Conservation (phyloP, 495 filamentous ascomycete species). For the Talaromyces thailandensis region DNA sequence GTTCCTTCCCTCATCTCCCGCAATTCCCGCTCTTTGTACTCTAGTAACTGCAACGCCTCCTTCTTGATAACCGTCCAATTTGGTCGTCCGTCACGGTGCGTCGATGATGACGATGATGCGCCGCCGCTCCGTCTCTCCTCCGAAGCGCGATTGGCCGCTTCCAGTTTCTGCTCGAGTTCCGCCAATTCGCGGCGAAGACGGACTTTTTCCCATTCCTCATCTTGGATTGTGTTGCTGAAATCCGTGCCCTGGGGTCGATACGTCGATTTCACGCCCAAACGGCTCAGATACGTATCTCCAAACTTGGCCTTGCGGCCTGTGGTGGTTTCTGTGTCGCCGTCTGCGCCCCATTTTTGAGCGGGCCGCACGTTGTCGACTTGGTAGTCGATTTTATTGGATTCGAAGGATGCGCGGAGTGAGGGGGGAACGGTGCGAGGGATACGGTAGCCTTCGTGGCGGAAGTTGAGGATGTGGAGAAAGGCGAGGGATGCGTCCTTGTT, state of each 20-base stretch:
- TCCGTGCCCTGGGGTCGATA: constrained; percentile 73
- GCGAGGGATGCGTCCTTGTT: constrained; percentile 91
- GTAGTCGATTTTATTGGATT: constrained; percentile 92
- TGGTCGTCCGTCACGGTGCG: constrained; percentile 36
- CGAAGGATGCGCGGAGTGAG: constrained; percentile 81
- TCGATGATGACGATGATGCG: constrained; percentile 34
- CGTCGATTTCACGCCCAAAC: constrained; percentile 68
- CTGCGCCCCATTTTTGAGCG: constrained; percentile 57
- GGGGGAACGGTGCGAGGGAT: constrained; percentile 91
- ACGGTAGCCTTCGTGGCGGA: constrained; percentile 88
- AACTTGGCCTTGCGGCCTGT: constrained; percentile 93
- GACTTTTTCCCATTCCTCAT: constrained; percentile 94
- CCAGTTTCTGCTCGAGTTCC: constrained; percentile 78
- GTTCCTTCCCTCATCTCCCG: constrained; percentile 36
- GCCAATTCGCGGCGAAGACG: constrained; percentile 82
- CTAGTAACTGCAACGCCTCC: constrained; percentile 80
- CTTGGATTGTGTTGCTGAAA: constrained; percentile 67
- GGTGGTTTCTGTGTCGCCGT: constrained; percentile 60
- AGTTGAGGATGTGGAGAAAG: constrained; percentile 92
- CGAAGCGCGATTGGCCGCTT: constrained; percentile 61
- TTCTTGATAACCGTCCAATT: constrained; percentile 76
- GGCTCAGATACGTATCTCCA: constrained; percentile 89
- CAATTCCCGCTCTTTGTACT: constrained; percentile 42
- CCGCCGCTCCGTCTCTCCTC: constrained; percentile 37
- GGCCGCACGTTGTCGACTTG: constrained; percentile 66